Base-by-base conservation (phyloP, 371 early-diverging fungal species). In the Mucor indicus region DNA sequence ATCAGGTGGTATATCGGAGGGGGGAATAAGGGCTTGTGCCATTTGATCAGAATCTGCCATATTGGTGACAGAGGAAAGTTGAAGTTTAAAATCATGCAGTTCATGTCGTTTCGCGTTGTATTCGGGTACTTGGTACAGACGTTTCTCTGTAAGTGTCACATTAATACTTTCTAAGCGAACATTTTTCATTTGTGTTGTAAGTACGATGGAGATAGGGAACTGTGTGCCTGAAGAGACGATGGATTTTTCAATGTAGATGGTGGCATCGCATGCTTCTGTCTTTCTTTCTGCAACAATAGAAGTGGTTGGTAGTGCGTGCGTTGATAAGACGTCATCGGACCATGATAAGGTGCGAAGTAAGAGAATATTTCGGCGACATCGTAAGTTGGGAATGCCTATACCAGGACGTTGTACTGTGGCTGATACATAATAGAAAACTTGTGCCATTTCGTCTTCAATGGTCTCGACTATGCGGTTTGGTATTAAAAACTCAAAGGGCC, bases 151-250 rank as follows among this genome's bases (percentile, higher is more conserved):
- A 15, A 71, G 40, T 11, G 63, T 48, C 10, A 69, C 47, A 3
- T 62, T 52, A 7, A 75, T 48, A 6, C 64, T 59, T 38, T 75
- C 75, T 4, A 75, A 24, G 4, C 46, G 41, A 4, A 71, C 64
- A 21, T 69, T 54, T 37, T 75, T 75, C 41, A 57, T 48, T 29
- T 66, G 53, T 1, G 75, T 64, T n/a, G 62, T 44, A 7, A 75
- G 43, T 0, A 57, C 55, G 13, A 75, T 44, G 4, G 71, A 63
- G 9, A 75, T 68, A 0, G 75, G 71, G 16, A 75, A 61, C 38
- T 71, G 71, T 0, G 75, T 75, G 4, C 75, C 75, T 1, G 75
- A 75, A 0, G 75, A 75, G 2, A 60, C 68, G 9, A 69, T 70
- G 5, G 69, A 58, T 35, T 68, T 75, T 24, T 75, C 75, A 16